Evolutionary conservation across 106 monocot genomes (phyloP), one percentile per base, ranked within the genome.

Genomic region (Acanthochlamys bracteata): DNA sequence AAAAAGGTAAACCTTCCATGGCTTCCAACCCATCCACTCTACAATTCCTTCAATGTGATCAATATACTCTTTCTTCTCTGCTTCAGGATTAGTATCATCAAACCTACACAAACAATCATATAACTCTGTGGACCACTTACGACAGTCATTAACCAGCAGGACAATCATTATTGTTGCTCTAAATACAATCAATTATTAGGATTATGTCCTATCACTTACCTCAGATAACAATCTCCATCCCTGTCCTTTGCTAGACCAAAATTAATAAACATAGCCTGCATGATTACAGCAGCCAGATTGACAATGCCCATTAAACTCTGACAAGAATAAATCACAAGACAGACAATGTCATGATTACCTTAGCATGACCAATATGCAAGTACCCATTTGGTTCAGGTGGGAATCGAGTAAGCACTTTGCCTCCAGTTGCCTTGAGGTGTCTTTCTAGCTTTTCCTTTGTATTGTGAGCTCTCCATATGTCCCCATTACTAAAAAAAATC

Each of bases 1-100:
- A 24, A 20, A 39, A 24, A 17, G 41, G 3, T 39, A 45, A 17
- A 95, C 91, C 92, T 86, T 91, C 53, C 79, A 89, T 41, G 98
- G 88, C 73, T 85, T 27, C 98, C 98, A 99, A 55, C 98, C 98
- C 83, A 99, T 73, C 98, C 98, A 99, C n/a, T 79, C 66, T 24
- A 99, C 83, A 64, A 99, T 89, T 63, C 92, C 92, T 65, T 92
- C 62, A 46, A 92, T 99, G 73, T 99, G 92, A 20, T 99, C 92
- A 53, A 92, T 92, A 43, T 99, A 99, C 73, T 99, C 98, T 55
- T 59, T 57, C 66, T 85, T 99, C 68, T 99, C 98, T 65, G 98
- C 98, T 74, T 89, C 92, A 60, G 98, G 98, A 55, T 99, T 99
- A 43, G 98, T 99, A 74, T 99, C 98, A 76, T 99, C 98, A 69